Base-by-base conservation (phyloP, 2,329 filamentous ascomycete genomes). In the Epicoccum nigrum region DNA sequence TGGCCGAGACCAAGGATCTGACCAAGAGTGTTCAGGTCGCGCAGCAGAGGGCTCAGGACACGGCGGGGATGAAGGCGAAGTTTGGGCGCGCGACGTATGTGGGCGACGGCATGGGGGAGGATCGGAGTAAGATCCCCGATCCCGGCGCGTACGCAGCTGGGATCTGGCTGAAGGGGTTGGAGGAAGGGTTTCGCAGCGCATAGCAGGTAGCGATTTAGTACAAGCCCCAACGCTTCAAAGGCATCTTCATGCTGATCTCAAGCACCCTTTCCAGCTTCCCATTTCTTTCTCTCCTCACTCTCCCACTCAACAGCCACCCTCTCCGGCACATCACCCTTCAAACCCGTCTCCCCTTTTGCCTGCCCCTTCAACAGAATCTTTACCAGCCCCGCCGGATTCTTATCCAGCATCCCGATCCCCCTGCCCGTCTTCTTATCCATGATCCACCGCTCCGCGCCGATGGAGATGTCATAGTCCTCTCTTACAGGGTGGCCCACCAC, bases 11-110 rank as follows among this genome's bases (percentile, higher is more conserved):
- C 0, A 83, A 83, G 13, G 84, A 91, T 68, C 67, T 94, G 4
- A 80, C 81, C 54, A 79, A 84, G 69, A 91, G 92, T 3, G 91
- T 90, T 0, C 77, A 85, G 60, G 90, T 90, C 1, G 87, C 92
- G 0, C 81, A 83, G 59, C 79, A 86, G 34, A 93, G 87, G 0
- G 89, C 92, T 1, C 87, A 93, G 55, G 83, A 82, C 20, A 97
- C 93, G 4, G 95, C 90, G 77, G 86, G 86, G 23, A 96, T 99
- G 92, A 85, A 88, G 72, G 90, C 94, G 15, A 93, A 86, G 64
- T 80, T 97, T 44, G 94, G 94, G 1, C 77, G 91, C 37, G 84
- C 88, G 1, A 90, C 93, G 13, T 95, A 95, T 73, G 83, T 96
- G 31, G 89, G 89, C 55, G 89, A 88, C 56, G 83, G 77, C 33